A percentile compares a stretch with the other conserved stretches of the same genome.
phyloP scores from a whole-genome alignment of 257 asterid genomes.

The Penstemon davidsonii region DNA sequence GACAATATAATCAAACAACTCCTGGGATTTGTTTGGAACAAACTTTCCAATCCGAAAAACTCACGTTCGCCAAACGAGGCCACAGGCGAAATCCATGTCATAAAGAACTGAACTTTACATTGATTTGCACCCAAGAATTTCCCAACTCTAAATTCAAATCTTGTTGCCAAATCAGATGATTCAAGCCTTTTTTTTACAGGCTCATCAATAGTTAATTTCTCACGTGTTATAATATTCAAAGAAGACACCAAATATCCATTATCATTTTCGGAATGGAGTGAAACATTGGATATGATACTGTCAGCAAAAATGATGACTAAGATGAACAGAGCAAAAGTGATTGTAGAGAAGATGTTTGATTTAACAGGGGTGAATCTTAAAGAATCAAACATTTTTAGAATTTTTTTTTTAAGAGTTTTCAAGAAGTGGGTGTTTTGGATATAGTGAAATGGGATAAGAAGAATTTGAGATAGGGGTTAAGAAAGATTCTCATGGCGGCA shows the following conservation, averaged over 20 bases:
- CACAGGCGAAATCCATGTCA: slow-evolving; percentile 54
- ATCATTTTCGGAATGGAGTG: slow-evolving; percentile 21
- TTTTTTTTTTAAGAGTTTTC: background rate
- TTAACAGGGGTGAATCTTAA: slow-evolving; percentile 29
- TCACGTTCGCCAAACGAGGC: slow-evolving; percentile 42
- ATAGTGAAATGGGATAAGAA: background rate
- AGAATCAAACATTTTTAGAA: slow-evolving; percentile 38
- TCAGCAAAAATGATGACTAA: slow-evolving; percentile 31
- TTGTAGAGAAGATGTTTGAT: slow-evolving; percentile 37
- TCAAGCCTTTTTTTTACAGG: background rate
- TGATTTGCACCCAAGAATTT: slow-evolving; percentile 25
- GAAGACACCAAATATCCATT: background rate
- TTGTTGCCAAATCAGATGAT: slow-evolving; percentile 2
- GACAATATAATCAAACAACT: slow-evolving; percentile 62
- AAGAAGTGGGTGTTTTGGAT: background rate
- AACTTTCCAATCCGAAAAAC: slow-evolving; percentile 46
- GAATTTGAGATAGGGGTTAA: background rate
- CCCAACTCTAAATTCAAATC: slow-evolving; percentile 32
- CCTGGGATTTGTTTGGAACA: slow-evolving; percentile 52
- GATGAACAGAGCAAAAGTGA: slow-evolving; percentile 36
- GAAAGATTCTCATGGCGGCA: slow-evolving; percentile 25
- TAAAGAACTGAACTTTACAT: slow-evolving; percentile 47
- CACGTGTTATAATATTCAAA: background rate
- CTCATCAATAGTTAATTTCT: background rate
- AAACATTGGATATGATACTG: slow-evolving; percentile 30